Evolutionary conservation across 2,329 filamentous ascomycete genomes (phyloP).

Genomic region (Alternaria gaisen): DNA sequence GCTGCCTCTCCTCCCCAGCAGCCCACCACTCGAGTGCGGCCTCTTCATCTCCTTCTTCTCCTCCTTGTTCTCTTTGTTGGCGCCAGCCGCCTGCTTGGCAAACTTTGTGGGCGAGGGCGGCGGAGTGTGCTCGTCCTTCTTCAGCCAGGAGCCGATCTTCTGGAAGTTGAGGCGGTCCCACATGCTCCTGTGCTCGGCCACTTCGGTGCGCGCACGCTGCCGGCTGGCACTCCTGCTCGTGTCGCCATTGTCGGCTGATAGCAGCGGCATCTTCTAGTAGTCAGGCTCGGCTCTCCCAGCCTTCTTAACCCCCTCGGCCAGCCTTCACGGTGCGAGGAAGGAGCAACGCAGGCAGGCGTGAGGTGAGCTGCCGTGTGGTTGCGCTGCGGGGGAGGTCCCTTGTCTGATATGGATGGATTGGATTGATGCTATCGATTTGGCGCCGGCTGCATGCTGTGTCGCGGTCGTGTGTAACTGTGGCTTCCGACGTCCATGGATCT

Average conservation of each 20-base stretch:
- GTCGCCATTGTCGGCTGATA: conserved; percentile 38
- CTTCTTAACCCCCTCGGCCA: conserved; percentile 11
- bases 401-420: conserved; percentile 26
- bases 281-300: conserved; percentile 22
- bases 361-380: conserved; percentile 14
- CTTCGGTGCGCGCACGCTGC: conserved; percentile 47
- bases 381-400: conserved; percentile 22
- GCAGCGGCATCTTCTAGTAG: conserved; percentile 38
- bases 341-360: conserved; percentile 6
- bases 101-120: conserved; percentile 25
- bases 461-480: conserved; percentile 37
- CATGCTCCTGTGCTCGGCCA: conserved; percentile 46
- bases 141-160: conserved; percentile 54
- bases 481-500: conserved; percentile 41
- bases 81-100: conserved; percentile 5
- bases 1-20: conserved; percentile 43
- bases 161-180: conserved; percentile 51
- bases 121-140: conserved; percentile 49
- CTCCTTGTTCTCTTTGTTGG: conserved; percentile 26
- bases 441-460: conserved; percentile 47
- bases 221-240: conserved; percentile 42
- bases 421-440: conserved; percentile 41
- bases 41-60: conserved; percentile 43
- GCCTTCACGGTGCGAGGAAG: conserved; percentile 8
- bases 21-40: conserved; percentile 45